Base-by-base conservation (phyloP, 2,329 filamentous ascomycete species). In the Escovopsis weberi region DNA sequence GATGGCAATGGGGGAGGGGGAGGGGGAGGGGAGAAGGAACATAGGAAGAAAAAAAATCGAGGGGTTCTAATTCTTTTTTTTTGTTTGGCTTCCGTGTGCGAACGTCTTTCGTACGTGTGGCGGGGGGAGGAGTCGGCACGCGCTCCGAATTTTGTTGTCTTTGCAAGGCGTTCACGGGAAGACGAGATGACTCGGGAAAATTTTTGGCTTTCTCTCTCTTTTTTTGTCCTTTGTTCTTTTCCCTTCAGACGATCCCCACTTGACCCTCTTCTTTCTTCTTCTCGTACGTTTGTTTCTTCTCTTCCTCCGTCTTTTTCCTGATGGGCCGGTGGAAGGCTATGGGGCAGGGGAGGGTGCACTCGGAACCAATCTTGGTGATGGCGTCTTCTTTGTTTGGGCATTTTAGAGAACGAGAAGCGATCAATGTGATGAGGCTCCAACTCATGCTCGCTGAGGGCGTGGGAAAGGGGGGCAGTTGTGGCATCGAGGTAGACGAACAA, bases 81-180 rank as follows among this genome's bases (percentile, higher is more conserved):
- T 36, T 35, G 33, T 15, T 36, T 36, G 34, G n/a, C 34, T 15
- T 47, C 48, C 48, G 23, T 35, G 47, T 47, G 48, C 49, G 48
- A 46, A 44, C 48, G 45, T 47, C 38, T 44, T 38, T 44, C 41
- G 47, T 35, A 45, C 46, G 34, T 44, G 33, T 42, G 34, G 43
- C 48, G 38, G 36, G 45, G 1, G 23, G 23, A 23, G 23, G 23
- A 23, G 23, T 23, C 23, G 23, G 23, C 23, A 23, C 23, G 6
- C 23, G 23, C 23, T 23, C 23, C 23, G 23, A 23, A 23, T 23
- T 47, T 53, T 56, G 52, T 47, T 47, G 53, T 50, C 56, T 58
- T 58, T 54, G 55, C 54, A 53, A 51, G 58, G 54, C 58, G 59
- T 60, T 60, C 48, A 53, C 50, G 49, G 54, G 49, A 42, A 42